Percentiles rank a stretch among this genome's conserved stretches.
Conservation (phyloP, 73 alveolate species). For the Symbiodinium natans region DNA sequence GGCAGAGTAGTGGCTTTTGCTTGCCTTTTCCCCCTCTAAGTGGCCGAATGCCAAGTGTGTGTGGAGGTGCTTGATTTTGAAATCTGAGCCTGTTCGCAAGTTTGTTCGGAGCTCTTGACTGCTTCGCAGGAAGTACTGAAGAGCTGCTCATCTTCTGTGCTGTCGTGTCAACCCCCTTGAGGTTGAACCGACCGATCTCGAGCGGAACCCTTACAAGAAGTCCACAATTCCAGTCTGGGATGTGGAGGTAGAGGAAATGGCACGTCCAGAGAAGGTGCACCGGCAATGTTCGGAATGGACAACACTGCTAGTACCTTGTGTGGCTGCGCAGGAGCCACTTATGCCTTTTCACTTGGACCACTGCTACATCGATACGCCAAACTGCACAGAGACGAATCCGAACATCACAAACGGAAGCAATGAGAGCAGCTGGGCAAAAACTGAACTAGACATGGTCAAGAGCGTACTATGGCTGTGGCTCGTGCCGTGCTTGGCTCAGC, state of each 20-base stretch:
- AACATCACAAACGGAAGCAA: neutral
- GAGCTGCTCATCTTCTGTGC: too few relatives aligned
- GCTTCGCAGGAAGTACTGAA: too few relatives aligned
- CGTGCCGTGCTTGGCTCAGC: neutral
- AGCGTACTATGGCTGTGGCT: too few relatives aligned
- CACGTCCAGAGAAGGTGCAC: constrained; percentile 16
- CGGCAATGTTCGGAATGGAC: neutral
- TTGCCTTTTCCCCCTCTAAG: too few relatives aligned
- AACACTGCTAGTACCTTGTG: neutral
- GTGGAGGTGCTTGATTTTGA: too few relatives aligned
- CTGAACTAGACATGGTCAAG: too few relatives aligned
- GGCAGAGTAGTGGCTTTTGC: too few relatives aligned
- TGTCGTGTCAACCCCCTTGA: too few relatives aligned
- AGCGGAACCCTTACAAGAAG: constrained; percentile 54
- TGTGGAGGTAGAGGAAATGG: constrained; percentile 14
- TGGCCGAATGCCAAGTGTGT: too few relatives aligned
- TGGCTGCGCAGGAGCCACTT: neutral
- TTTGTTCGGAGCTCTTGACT: too few relatives aligned
- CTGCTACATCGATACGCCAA: neutral
- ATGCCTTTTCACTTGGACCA: neutral
- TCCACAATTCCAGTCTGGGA: constrained; percentile 85
- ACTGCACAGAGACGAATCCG: neutral
- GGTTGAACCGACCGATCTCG: constrained; percentile 22
- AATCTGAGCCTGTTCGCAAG: too few relatives aligned
- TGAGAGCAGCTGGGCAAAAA: neutral